A percentile compares a stretch with the other conserved stretches of the same genome.
These are phyloP conservation scores for Panicum virgatum DNA, from an alignment of 202 grass and related monocot species.

Conservation along the genomic window DNA sequence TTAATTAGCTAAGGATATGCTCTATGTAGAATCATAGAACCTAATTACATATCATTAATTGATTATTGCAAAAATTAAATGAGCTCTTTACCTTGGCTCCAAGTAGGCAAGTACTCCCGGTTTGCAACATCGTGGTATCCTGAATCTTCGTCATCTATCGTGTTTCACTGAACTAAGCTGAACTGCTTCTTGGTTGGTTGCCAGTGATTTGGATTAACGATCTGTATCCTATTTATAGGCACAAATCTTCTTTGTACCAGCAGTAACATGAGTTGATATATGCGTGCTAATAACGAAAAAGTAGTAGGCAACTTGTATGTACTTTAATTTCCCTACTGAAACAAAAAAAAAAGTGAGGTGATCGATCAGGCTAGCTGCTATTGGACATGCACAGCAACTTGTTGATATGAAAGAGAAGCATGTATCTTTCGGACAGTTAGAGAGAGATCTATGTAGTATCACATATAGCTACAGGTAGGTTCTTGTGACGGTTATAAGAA, in stretches of 20 bases:
- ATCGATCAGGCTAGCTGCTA: not conserved
- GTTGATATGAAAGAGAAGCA: not conserved
- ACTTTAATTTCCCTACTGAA: constrained; percentile 8
- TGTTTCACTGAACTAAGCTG: not conserved
- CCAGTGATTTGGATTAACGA: not conserved
- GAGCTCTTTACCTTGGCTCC: constrained; percentile 14
- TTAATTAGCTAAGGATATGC: not conserved
- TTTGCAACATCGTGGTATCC: not conserved
- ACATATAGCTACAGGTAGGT: not conserved
- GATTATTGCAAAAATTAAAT: not conserved
- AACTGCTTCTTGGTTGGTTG: not conserved
- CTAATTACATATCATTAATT: not conserved
- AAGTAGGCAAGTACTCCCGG: not conserved
- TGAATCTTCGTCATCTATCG: not conserved
- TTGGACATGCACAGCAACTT: constrained; percentile 8
- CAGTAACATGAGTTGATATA: not conserved
- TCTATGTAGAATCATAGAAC: not conserved
- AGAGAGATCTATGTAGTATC: not conserved
- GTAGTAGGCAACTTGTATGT: constrained; percentile 25
- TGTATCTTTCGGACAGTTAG: constrained; percentile 14
- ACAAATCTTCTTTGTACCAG: not conserved
- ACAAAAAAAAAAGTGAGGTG: constrained; percentile 17
- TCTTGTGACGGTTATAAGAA: constrained; percentile 17
- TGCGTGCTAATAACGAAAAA: not conserved
- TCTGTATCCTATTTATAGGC: constrained; percentile 36